phyloP scores from a whole-genome alignment of 345 rosid species.

The Melastoma malabathricum region DNA sequence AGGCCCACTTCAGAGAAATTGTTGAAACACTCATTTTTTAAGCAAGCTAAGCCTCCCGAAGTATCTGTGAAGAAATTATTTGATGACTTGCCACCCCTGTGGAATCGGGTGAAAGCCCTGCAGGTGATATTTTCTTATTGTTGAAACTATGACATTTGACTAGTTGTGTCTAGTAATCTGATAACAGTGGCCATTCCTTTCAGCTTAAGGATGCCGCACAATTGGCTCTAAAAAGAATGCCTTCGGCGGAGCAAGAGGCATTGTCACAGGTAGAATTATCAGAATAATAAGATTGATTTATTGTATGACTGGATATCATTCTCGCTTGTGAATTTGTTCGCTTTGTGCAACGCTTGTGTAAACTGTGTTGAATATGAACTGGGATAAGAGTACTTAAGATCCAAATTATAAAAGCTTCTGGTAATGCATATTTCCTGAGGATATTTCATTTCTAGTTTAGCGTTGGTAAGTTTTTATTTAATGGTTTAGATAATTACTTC shows the following conservation, averaged over 20 bases:
- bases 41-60: constrained; percentile 84
- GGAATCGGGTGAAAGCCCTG: constrained; percentile 90
- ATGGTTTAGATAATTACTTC: no score
- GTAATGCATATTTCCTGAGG: no score
- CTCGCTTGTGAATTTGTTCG: no score
- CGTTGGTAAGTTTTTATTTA: no score
- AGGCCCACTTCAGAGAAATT: constrained; percentile 96
- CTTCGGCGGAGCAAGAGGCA: constrained; percentile 92
- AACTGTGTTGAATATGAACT: no score
- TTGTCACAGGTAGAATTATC: constrained; percentile 57
- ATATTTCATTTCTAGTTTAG: no score
- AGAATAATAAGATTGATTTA: not conserved
- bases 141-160: not conserved
- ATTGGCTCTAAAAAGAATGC: constrained; percentile 86
- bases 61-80: constrained; percentile 65
- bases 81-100: constrained; percentile 75
- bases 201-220: constrained; percentile 96
- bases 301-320: no score
- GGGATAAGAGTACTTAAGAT: no score
- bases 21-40: constrained; percentile 83
- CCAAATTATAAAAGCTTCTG: no score
- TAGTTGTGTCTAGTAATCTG: not conserved
- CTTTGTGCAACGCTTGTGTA: no score
- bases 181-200: constrained; percentile 15
- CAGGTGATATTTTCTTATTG: constrained; percentile 37